A percentile compares a stretch with the other conserved stretches of the same genome.
These are phyloP conservation scores for Fonsecaea pedrosoi DNA, from an alignment of 2,329 filamentous ascomycete species.

Conservation along the genomic window DNA sequence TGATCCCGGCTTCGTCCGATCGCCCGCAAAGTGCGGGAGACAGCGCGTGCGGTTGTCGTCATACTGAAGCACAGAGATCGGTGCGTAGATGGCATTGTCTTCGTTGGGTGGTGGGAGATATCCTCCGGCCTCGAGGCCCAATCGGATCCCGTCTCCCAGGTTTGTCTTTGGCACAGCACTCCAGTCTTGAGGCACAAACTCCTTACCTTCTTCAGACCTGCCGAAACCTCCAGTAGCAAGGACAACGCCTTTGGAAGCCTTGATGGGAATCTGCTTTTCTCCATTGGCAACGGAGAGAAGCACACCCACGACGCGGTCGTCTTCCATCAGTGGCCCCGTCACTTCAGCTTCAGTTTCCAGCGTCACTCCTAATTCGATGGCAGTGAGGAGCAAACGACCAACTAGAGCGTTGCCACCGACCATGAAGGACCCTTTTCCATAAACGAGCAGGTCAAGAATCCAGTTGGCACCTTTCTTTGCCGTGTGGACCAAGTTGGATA, in stretches of 20 bases:
- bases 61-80: background rate
- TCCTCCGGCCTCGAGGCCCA: slow-evolving; percentile 1
- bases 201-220: background rate
- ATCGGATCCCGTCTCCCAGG: background rate
- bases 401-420: slow-evolving; percentile 11
- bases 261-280: background rate
- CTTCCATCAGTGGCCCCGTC: background rate
- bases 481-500: background rate
- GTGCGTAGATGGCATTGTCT: slow-evolving; percentile 4
- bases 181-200: background rate
- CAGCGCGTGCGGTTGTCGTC: background rate
- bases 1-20: slow-evolving; percentile 18
- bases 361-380: background rate
- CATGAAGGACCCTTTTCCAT: slow-evolving; percentile 5
- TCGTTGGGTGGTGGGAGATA: slow-evolving; percentile 3
- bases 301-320: background rate
- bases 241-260: slow-evolving; percentile 7
- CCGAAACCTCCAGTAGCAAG: slow-evolving; percentile 11
- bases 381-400: background rate
- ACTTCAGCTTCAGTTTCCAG: background rate
- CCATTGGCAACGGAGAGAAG: background rate
- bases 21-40: slow-evolving; percentile 17
- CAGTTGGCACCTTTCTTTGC: background rate
- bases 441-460: background rate
- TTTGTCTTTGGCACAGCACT: background rate